Base-by-base conservation (phyloP, 495 filamentous ascomycete genomes). In the Aspergillus asperescens region DNA sequence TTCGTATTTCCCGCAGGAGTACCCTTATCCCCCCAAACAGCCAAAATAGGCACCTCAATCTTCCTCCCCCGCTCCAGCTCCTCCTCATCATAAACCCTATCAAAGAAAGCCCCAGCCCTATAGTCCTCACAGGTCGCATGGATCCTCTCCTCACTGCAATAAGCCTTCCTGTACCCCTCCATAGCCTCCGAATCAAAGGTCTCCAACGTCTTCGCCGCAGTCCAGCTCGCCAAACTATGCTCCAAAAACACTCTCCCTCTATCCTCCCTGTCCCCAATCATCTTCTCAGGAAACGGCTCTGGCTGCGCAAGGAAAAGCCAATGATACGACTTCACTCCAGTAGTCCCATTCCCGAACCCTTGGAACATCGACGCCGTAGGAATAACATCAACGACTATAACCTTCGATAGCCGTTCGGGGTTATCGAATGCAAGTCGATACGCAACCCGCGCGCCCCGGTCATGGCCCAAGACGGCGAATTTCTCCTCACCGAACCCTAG, bases 271-370 rank as follows among this genome's bases (percentile, higher is more conserved):
- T 19, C 37, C 13, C 1, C 16, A 32, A 46, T 46, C 42, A 46
- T 31, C 2, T 32, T 31, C 42, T 46, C 42, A 1, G 42, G 42
- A 13, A 46, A 31, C 25, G 42, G 42, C 27, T n/a, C 42, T 1
- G 42, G 42, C 27, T 46, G 42, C 27, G 42, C 42, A 10, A 46
- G 42, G 42, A 46, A 46, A 0, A 31, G 6, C 42, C 42, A 46
- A 16, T 46, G 42, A 13, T 46, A 46, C 42, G 42, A 25, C 42
- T 46, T 46, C 15, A 46, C 2, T 1, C 4, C 42, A 2, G 18
- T 16, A 16, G 12, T 2, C 5, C 15, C 25, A 13, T 46, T 16
- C 15, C 27, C 27, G 27, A 46, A 46, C 3, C 15, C 13, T 2
- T 6, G 13, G 18, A 46, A 46, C 42, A 46, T 46, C 8, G 42